Conservation (phyloP, 495 filamentous ascomycete species). For the Thermothielavioides terrestris region DNA sequence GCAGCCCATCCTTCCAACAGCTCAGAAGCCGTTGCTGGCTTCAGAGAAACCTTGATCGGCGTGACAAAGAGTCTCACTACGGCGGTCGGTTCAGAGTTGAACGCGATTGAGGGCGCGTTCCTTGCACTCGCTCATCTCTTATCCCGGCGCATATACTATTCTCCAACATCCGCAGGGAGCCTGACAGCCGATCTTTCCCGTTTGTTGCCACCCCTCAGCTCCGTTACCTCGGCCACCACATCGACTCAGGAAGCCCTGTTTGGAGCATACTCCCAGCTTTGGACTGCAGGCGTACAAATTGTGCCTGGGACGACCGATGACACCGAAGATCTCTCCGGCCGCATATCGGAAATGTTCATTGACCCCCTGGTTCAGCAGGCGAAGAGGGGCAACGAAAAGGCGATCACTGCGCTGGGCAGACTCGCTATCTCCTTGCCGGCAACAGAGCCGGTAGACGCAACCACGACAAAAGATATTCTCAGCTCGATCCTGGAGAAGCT, state of each 20-base stretch:
- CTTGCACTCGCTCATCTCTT: conserved; percentile 22
- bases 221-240: conserved; percentile 6
- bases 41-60: conserved; percentile 4
- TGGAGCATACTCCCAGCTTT: conserved; percentile 63
- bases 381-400: conserved; percentile 71
- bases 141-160: conserved; percentile 25
- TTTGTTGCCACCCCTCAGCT: conserved; percentile 17
- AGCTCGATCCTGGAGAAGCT: conserved; percentile 50
- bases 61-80: conserved; percentile 18
- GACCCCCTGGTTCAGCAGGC: conserved; percentile 55
- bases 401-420: conserved; percentile 67
- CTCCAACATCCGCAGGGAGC: neutral
- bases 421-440: conserved; percentile 45
- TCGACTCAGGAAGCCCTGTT: conserved; percentile 44
- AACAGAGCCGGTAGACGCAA: conserved; percentile 5
- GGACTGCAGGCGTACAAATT: conserved; percentile 49
- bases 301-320: neutral
- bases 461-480: conserved; percentile 20
- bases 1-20: conserved; percentile 51
- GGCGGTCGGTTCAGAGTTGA: conserved; percentile 29
- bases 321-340: neutral
- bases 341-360: conserved; percentile 31
- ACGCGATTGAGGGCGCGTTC: conserved; percentile 30
- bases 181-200: neutral
- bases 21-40: conserved; percentile 14